These are phyloP conservation scores for Parmelia sp. DNA, from an alignment of 495 filamentous ascomycete species.

Conservation along the genomic window DNA sequence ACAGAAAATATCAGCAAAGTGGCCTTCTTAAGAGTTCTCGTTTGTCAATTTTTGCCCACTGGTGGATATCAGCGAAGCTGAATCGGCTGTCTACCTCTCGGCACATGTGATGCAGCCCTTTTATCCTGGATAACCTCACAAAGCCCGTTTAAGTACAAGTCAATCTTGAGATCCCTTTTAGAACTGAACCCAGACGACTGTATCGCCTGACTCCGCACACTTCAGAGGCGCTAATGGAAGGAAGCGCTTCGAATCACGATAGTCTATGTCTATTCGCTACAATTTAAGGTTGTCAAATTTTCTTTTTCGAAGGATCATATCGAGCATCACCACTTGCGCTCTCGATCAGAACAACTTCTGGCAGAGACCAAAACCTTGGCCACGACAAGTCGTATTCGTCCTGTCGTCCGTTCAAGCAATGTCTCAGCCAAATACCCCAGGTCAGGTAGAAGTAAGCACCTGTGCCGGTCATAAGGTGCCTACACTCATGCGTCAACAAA, in stretches of 20 bases:
- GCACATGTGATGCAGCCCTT: background rate
- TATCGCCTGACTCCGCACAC: background rate
- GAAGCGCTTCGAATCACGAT: background rate
- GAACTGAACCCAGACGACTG: background rate
- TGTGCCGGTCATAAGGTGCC: constrained; percentile 60
- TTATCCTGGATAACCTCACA: background rate
- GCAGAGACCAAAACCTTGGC: constrained; percentile 60
- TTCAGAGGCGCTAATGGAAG: too few species aligned
- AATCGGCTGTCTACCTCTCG: background rate
- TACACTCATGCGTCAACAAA: constrained; percentile 25
- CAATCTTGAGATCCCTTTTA: background rate
- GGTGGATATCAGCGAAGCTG: background rate
- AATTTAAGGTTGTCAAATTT: constrained; percentile 27
- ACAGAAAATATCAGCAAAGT: background rate
- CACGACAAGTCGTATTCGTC: constrained; percentile 70
- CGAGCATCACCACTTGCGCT: constrained; percentile 27
- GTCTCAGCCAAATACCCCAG: constrained; percentile 81
- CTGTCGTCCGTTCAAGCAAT: constrained; percentile 70
- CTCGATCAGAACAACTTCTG: constrained; percentile 50
- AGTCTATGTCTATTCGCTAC: constrained; percentile 15
- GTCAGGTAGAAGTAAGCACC: constrained; percentile 79
- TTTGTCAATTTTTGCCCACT: background rate
- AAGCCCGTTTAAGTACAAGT: background rate
- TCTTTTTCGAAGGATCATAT: constrained; percentile 38
- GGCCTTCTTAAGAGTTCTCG: background rate